Evolutionary conservation across 2,329 filamentous ascomycete species (phyloP), one percentile per base, ranked within the genome.

Genomic region (Cladosporium sp.): DNA sequence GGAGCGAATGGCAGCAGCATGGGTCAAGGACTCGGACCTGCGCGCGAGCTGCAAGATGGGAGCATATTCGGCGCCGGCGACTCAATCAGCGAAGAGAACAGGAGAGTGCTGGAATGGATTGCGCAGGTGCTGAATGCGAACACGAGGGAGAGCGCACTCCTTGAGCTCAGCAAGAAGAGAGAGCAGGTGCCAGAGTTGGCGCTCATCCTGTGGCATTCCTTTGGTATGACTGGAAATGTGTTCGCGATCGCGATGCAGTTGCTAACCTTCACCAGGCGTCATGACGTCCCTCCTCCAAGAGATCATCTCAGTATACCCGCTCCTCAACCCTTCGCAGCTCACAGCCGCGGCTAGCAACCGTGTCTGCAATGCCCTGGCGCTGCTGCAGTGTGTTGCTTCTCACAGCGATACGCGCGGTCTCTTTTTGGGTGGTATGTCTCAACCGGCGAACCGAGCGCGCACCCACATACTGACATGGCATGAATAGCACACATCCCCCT

Each of bases 261-360:
- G 43, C 38, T 54, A 50, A 57, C 56, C 65, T 54, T 45, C 50
- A 55, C 19, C 58, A 96, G 90, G 91, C 64, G 93, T 99, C 65
- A 99, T 99, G 93, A 96, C 93, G 40, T 95, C 90, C 49, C 78
- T 99, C 19, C 80, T 97, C 29, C 92, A 97, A 70, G 93, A 99
- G 73, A 99, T 99, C 68, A 99, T 99, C 66, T 96, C 92, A 9
- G 93, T 99, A 50, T 99, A 99, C 68, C 95, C 90, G 22, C 82
- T 99, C 4, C 82, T 99, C 62, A 99, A 96, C 69, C 93, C 93
- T 5, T 96, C 90, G 43, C 92, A 97, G 73, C 82, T 99, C 63
- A 99, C 93, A 7, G 93, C 93, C 2, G 91, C 93, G n/a, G 92
- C 93, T 13, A 95, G 89, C 3, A 99, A 99, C 74, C 80, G 93